phyloP scores from a whole-genome alignment of 2,329 filamentous ascomycete species.

The Botrytis pseudocinerea region DNA sequence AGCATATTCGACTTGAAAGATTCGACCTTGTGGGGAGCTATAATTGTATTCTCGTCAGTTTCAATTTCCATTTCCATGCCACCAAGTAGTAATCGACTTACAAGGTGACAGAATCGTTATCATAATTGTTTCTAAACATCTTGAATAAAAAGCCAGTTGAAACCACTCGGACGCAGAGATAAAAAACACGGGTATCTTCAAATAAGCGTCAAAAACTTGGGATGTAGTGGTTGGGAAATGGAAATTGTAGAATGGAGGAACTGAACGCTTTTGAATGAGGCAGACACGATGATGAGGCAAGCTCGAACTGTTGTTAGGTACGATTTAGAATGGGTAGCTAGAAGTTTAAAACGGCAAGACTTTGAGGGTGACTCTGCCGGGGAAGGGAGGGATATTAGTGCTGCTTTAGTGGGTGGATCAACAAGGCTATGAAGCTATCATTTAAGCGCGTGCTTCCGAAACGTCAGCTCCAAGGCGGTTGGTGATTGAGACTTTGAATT shows the following conservation, averaged over 20 bases:
- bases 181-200: slow-evolving; percentile 21
- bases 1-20: slow-evolving; percentile 99
- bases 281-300: slow-evolving; percentile 42
- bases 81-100: slow-evolving; percentile 52
- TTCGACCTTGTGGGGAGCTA: slow-evolving; percentile 97
- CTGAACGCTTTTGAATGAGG: slow-evolving; percentile 28
- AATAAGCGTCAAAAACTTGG: slow-evolving; percentile 9
- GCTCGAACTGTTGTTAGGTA: slow-evolving; percentile 29
- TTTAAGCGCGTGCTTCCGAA: slow-evolving; percentile 18
- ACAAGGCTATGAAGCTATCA: slow-evolving; percentile 2
- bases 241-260: slow-evolving; percentile 12
- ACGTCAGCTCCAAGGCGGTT: slow-evolving; percentile 16
- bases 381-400: not conserved
- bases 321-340: not conserved
- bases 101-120: slow-evolving; percentile 99
- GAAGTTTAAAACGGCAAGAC: slow-evolving; percentile 2
- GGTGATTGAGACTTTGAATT: not conserved
- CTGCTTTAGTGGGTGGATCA: not conserved
- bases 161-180: slow-evolving; percentile 9
- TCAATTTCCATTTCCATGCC: slow-evolving; percentile 3
- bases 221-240: slow-evolving; percentile 20
- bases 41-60: slow-evolving; percentile 34
- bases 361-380: rapidly evolving
- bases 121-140: slow-evolving; percentile 99
- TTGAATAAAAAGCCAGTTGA: slow-evolving; percentile 43